Evolutionary conservation across 208 protist genomes (phyloP).

Genomic region (Trypanosoma caninum): DNA sequence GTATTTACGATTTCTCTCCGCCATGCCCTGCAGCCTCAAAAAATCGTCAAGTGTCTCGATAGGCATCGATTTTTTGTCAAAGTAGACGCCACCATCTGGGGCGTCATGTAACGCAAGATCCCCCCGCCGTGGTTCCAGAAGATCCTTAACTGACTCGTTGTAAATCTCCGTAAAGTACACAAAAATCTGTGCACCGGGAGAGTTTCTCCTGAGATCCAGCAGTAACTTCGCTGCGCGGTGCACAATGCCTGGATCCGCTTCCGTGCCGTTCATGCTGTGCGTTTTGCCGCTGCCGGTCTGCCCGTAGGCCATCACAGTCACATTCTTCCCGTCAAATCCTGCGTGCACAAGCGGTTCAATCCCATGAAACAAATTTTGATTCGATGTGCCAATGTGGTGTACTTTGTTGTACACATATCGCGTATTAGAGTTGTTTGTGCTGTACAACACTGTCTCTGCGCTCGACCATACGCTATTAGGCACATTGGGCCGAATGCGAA

Average conservation of each 20-base stretch:
- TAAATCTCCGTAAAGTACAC: slow-evolving; percentile 76
- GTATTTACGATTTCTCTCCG: slow-evolving; percentile 79
- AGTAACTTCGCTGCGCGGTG: slow-evolving; percentile 52
- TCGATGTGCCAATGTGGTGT: slow-evolving; percentile 69
- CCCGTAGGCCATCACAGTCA: slow-evolving; percentile 92
- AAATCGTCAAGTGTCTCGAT: slow-evolving; percentile 71
- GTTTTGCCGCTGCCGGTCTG: slow-evolving; percentile 92
- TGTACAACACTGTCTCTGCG: slow-evolving; percentile 83
- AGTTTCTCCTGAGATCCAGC: slow-evolving; percentile 51
- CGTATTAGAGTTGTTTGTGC: slow-evolving; percentile 68
- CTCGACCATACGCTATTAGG: slow-evolving; percentile 69
- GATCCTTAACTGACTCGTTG: slow-evolving; percentile 79
- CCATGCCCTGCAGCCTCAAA: slow-evolving; percentile 45
- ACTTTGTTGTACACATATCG: slow-evolving; percentile 87
- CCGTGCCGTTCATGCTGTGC: slow-evolving; percentile 85
- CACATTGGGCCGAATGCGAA: slow-evolving; percentile 71
- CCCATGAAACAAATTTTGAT: slow-evolving; percentile 72
- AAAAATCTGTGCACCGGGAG: slow-evolving; percentile 31
- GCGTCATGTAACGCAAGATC: slow-evolving; percentile 36
- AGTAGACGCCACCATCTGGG: slow-evolving; percentile 22
- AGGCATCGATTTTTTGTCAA: slow-evolving; percentile 44
- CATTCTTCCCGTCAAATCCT: slow-evolving; percentile 90
- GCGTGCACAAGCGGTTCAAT: slow-evolving; percentile 60
- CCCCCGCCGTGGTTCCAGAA: slow-evolving; percentile 35
- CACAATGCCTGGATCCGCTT: slow-evolving; percentile 25